A percentile compares a stretch with the other conserved stretches of the same genome.
Evolutionary conservation across 75 land plant genomes (phyloP).

Genomic region (Cunninghamia lanceolata): DNA sequence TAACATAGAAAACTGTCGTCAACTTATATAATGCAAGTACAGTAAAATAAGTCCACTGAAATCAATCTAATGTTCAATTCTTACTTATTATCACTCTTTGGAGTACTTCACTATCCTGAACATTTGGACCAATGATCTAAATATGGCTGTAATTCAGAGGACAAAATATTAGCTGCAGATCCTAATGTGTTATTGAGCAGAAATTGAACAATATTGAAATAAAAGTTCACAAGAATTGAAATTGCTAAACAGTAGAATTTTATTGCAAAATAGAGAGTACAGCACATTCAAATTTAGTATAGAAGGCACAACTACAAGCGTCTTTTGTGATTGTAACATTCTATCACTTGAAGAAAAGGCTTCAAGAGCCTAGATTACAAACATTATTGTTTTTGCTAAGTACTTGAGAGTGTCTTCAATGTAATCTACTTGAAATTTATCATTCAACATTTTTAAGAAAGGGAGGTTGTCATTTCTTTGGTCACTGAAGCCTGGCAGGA

Average conservation of each 20-base stretch:
- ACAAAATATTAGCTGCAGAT: too few species aligned
- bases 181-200: too few species aligned
- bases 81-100: not conserved
- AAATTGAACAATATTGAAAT: too few species aligned
- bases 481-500: slow-evolving; percentile 22
- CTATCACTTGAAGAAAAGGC: not conserved
- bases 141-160: too few species aligned
- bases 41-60: not conserved
- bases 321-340: not conserved
- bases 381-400: too few species aligned
- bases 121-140: not conserved
- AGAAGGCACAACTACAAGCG: not conserved
- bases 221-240: too few species aligned
- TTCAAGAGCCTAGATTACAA: too few species aligned
- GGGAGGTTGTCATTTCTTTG: not conserved
- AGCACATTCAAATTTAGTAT: not conserved
- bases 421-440: too few species aligned
- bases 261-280: too few species aligned
- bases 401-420: too few species aligned
- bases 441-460: too few species aligned
- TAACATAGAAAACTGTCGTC: not conserved
- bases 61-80: not conserved
- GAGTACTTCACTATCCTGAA: not conserved
- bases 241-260: too few species aligned
- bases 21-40: not conserved